These are phyloP conservation scores for Moringa oleifera DNA, from an alignment of 345 rosid genomes.

Conservation along the genomic window DNA sequence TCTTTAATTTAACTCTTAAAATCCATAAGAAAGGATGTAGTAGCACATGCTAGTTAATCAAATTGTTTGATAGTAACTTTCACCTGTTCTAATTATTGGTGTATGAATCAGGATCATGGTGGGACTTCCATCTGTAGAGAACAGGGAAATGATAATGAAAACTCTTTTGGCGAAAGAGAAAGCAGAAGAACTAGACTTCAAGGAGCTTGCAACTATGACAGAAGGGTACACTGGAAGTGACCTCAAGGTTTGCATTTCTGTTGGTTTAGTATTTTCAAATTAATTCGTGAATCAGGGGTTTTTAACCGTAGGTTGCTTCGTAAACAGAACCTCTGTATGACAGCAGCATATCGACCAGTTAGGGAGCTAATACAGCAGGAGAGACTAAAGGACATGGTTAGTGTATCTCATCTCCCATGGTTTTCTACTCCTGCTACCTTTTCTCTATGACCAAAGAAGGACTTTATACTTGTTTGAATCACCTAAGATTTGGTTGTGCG, in stretches of 20 bases:
- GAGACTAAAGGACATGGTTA: conserved; percentile 60
- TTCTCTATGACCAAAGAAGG: too few species aligned
- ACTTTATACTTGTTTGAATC: too few species aligned
- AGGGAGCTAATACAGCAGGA: conserved; percentile 84
- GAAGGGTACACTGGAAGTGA: conserved; percentile 87
- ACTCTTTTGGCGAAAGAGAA: conserved; percentile 69
- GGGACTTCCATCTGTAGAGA: conserved; percentile 63
- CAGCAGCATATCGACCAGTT: conserved; percentile 84
- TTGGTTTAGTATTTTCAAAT: not conserved
- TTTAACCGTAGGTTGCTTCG: not conserved
- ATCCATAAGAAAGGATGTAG: not conserved
- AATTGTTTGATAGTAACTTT: too few species aligned
- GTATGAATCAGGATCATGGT: conserved; percentile 55
- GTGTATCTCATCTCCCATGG: conserved; percentile 6
- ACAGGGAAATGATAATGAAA: conserved; percentile 63
- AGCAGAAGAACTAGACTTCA: conserved; percentile 55
- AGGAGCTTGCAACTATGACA: conserved; percentile 72
- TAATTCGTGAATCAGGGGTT: not conserved
- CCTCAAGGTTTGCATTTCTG: conserved; percentile 57
- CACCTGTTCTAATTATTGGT: not conserved
- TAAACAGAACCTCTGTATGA: conserved; percentile 74
- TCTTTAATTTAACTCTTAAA: too few species aligned
- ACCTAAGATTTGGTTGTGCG: too few species aligned
- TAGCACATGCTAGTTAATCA: not conserved
- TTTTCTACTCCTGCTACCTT: not conserved